A percentile compares a stretch with the other conserved stretches of the same genome.
Conservation (phyloP, 2,329 filamentous ascomycete species). For the Periconia sp. region DNA sequence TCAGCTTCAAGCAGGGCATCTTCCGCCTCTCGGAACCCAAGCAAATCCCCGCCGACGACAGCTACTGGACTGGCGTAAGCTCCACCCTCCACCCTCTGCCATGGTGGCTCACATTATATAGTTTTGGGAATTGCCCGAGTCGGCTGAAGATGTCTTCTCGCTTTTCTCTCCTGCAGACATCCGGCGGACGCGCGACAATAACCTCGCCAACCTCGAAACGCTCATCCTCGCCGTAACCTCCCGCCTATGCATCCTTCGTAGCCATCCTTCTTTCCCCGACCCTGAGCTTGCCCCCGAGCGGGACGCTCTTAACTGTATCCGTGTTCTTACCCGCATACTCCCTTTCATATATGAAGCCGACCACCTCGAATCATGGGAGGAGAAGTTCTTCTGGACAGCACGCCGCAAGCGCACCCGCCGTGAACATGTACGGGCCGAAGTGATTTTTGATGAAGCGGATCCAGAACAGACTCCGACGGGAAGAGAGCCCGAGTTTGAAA, state of each 20-base stretch:
- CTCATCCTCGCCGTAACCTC: slow-evolving; percentile 82
- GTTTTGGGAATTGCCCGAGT: slow-evolving; percentile 98
- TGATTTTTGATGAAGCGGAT: slow-evolving; percentile 79
- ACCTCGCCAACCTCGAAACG: slow-evolving; percentile 86
- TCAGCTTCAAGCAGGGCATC: slow-evolving; percentile 98
- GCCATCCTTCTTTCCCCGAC: slow-evolving; percentile 89
- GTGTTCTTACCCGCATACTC: slow-evolving; percentile 83
- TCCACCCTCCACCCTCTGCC: slow-evolving; percentile 6
- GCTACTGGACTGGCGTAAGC: slow-evolving; percentile 87
- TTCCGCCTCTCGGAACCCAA: slow-evolving; percentile 93
- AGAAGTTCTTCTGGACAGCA: slow-evolving; percentile 86
- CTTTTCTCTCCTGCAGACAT: slow-evolving; percentile 82
- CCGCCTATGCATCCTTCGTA: slow-evolving; percentile 77
- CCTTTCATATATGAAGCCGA: slow-evolving; percentile 93
- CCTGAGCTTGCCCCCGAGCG: slow-evolving; percentile 77
- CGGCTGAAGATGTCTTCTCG: slow-evolving; percentile 93
- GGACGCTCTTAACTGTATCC: slow-evolving; percentile 93
- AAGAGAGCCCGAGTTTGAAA: slow-evolving; percentile 67
- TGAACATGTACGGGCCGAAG: slow-evolving; percentile 61
- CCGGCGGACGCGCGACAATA: slow-evolving; percentile 80
- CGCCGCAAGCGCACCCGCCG: slow-evolving; percentile 62
- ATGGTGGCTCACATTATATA: slow-evolving; percentile 40
- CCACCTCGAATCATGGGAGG: slow-evolving; percentile 79
- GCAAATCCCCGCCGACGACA: slow-evolving; percentile 82
- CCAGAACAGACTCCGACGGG: slow-evolving; percentile 51